These are phyloP conservation scores for Trichoderma brevicompactum DNA, from an alignment of 2,329 filamentous ascomycete species.

Conservation along the genomic window DNA sequence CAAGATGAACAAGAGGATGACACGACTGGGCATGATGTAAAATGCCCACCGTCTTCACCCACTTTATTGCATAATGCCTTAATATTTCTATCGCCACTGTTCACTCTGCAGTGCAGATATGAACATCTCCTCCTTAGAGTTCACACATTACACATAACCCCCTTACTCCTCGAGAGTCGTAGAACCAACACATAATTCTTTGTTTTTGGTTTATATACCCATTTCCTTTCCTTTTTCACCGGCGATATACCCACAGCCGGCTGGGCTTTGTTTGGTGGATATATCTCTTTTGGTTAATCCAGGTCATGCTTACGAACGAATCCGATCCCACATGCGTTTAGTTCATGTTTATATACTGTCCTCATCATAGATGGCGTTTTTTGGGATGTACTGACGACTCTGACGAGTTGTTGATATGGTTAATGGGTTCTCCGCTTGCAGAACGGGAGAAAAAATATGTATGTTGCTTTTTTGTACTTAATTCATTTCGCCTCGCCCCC, in stretches of 20 bases:
- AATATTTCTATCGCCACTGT: constrained; percentile 1
- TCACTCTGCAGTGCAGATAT: constrained; percentile 20
- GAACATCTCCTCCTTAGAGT: not conserved
- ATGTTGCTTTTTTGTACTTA: constrained; percentile 3
- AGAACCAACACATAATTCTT: constrained; percentile 17
- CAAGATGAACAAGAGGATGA: constrained; percentile 66
- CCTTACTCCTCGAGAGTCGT: not conserved
- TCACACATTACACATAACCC: not conserved
- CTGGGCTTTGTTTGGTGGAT: constrained; percentile 28
- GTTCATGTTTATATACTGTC: constrained; percentile 25
- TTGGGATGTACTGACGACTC: constrained; percentile 2
- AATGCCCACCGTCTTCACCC: not conserved
- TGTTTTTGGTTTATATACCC: constrained; percentile 28
- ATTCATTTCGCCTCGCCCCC: not conserved
- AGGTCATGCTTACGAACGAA: constrained; percentile 27
- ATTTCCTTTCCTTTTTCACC: constrained; percentile 12
- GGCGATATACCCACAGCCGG: constrained; percentile 22
- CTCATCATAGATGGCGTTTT: constrained; percentile 27
- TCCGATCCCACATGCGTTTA: constrained; percentile 24
- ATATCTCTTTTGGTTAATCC: constrained; percentile 24
- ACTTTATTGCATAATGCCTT: constrained; percentile 9
- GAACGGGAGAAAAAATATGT: not conserved
- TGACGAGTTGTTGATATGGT: constrained; percentile 8
- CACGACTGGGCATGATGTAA: constrained; percentile 62
- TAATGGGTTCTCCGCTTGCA: not conserved